Evolutionary conservation across 768 basidiomycete genomes (phyloP), one percentile per base, ranked within the genome.

Genomic region (Terana coerulea): DNA sequence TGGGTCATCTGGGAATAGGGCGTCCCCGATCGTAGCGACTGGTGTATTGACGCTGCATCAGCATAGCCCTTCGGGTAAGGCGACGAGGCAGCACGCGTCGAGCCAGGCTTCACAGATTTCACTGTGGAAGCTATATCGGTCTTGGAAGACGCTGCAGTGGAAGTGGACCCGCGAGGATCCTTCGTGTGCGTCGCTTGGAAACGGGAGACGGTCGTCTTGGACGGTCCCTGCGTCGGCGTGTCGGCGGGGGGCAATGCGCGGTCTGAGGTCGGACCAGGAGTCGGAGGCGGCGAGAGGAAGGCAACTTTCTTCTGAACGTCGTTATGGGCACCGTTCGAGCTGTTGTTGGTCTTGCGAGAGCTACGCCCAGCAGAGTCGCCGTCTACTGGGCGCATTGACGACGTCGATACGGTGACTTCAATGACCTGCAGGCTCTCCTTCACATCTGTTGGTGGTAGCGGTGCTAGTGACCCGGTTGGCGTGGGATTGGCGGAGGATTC

Each of bases 221-320:
- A 61, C 50, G 67, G 68, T 19, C 65, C 62, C 65, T 63, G 58
- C 65, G 58, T 57, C 56, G 67, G 57, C 26, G 63, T 61, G 47
- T 75, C 68, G 54, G 76, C 67, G 57, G 79, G 75, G 41, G 79
- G 76, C 49, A 81, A 69, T 46, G 74, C 66, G 62, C 75, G 77
- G 66, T 84, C 79, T 55, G 64, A 53, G 47, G 64, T 63, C 53
- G 77, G 72, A 54, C 71, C 76, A 33, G 85, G 83, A 0, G 88
- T 86, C 25, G 86, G 86, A 12, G 86, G 81, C 43, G 89, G 88
- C 25, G 88, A 89, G 61, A 88, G 77, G 70, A 93, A 93, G 24
- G 89, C 91, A 39, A 93, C 91, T 71, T 91, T 91, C 75, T 93
- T 93, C 62, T 79, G 80, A 28, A 79, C 73, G 57, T 86, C 85